Conservation (phyloP, 306 rosid genomes). For the Begonia peltatifolia region DNA sequence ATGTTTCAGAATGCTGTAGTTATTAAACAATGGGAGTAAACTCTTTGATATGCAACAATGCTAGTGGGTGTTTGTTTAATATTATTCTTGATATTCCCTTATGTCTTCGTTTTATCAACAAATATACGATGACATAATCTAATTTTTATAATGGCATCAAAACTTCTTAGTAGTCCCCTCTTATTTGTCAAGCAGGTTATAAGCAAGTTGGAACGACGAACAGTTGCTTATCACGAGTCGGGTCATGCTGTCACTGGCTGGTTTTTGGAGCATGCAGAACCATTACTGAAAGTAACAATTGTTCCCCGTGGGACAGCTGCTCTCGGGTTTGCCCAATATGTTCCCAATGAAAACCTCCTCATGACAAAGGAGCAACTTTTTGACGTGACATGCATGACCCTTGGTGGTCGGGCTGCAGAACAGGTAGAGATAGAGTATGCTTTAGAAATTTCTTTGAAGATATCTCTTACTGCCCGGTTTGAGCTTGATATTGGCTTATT, state of each 20-base stretch:
- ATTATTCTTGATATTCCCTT: too few relatives aligned
- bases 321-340: slow-evolving; percentile 90
- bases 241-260: slow-evolving; percentile 92
- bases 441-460: too few relatives aligned
- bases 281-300: slow-evolving; percentile 71
- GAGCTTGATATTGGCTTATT: neutral
- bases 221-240: slow-evolving; percentile 90
- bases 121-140: too few relatives aligned
- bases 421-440: slow-evolving; percentile 31
- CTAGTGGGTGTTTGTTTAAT: too few relatives aligned
- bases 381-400: slow-evolving; percentile 87
- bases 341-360: slow-evolving; percentile 79
- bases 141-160: too few relatives aligned
- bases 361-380: slow-evolving; percentile 92
- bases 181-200: slow-evolving; percentile 44
- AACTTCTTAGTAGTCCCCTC: neutral
- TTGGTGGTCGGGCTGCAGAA: slow-evolving; percentile 97
- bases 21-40: too few relatives aligned
- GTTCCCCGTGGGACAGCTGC: slow-evolving; percentile 97
- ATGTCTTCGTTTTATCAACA: too few relatives aligned
- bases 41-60: too few relatives aligned
- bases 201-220: slow-evolving; percentile 77
- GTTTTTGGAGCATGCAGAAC: slow-evolving; percentile 84
- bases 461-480: neutral
- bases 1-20: too few relatives aligned